Base-by-base conservation (phyloP, 345 rosid genomes). In the Cardamine resedifolia region DNA sequence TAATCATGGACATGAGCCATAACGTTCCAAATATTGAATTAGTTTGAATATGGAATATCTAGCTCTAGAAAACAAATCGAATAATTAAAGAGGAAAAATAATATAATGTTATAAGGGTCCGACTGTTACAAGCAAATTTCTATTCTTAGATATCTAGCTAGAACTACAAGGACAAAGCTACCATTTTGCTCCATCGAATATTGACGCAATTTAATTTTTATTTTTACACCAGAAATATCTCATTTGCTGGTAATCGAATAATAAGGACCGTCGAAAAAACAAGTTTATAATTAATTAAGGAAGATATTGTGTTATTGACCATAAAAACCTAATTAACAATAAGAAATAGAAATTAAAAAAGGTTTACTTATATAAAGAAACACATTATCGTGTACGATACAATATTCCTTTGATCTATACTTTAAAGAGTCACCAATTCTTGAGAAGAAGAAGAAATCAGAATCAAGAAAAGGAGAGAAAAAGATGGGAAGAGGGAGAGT, bases 401-500 rank as follows among this genome's bases (percentile, higher is more conserved):
- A 4, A 64, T 53, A 49, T 67, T 59, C 73, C 61, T 58, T 73
- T 58, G 77, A 64, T 56, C 26, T 43, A 53, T n/a, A 34, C 43
- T 26, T 57, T 1, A 5, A 14, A 58, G 58, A 65, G 19, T 4
- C 27, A 57, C 24, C 31, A 65, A 9, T 45, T 64, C 19, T 38
- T 49, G n/a, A 20, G 7, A 30, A 50, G 59, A 52, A 61, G 64
- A 66, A 53, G 53, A 36, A 49, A 56, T 73, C 65, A 58, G 44
- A 73, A 44, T 47, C 18, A 55, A 34, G 56, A 68, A 30, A 39
- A 21, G 18, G 68, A 47, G 72, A 49, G 49, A 77, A 38, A 51
- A 26, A 58, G 36, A 90, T 91, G 97, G 97, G 97, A 39, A 85
- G 97, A 84, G 97, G 97, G 68, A 88, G 86, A 80, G 97, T 91